Conservation (phyloP, 768 basidiomycete genomes). For the Suillus weaverae region DNA sequence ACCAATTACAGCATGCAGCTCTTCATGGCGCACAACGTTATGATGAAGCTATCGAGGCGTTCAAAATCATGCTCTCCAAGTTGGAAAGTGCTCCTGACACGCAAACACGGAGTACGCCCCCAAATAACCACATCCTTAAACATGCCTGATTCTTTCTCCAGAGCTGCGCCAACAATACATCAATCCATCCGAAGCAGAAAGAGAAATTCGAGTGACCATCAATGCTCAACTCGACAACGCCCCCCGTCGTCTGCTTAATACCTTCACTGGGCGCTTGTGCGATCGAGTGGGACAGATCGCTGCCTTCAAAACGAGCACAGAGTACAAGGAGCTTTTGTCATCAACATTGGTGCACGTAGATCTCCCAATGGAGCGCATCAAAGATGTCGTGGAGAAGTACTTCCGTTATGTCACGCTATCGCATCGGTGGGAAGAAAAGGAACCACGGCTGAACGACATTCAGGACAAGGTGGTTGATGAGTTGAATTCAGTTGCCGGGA, state of each 20-base stretch:
- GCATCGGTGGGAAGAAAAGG: background rate
- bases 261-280: background rate
- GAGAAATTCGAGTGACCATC: background rate
- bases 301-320: background rate
- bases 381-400: background rate
- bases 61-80: background rate
- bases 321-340: background rate
- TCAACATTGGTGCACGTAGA: background rate
- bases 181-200: background rate
- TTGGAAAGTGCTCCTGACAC: background rate
- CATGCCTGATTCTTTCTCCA: background rate
- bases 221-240: background rate
- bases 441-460: background rate
- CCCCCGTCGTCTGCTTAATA: background rate
- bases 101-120: background rate
- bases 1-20: background rate
- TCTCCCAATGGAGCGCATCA: background rate
- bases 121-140: background rate
- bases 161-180: background rate
- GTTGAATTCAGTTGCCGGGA: background rate
- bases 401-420: background rate
- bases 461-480: background rate
- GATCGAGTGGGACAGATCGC: background rate
- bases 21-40: background rate
- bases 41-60: background rate